Evolutionary conservation across 164 flowering plant genomes (phyloP), one percentile per base, ranked within the genome.

Genomic region (Umbellularia californica): DNA sequence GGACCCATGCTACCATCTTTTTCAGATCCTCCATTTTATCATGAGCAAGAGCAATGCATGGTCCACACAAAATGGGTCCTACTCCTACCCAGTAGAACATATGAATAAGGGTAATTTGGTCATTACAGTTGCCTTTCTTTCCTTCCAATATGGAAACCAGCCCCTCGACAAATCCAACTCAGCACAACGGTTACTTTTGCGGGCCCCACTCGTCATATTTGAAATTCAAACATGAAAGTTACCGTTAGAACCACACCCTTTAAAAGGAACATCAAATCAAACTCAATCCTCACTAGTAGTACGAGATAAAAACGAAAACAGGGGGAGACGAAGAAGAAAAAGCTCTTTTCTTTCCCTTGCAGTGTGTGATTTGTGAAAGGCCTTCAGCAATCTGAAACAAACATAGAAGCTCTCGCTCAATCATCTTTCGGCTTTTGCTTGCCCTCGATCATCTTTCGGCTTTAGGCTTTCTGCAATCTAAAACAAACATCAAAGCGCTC

Each of bases 281-380:
- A 5, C 70, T 30, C 50, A 28, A 35, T 9, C 47, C 10, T 28
- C 70, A 7, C 7, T 14, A 2, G 41, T 41, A 2, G 15, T 30
- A 25, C 72, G 55, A n/a, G 24, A 24, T 24, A 20, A 50, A 55
- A 35, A 71, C 13, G n/a, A 23, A 9, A n/a, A 24, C 28, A 30
- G 47, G 19, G 62, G 27, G 27, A 70, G 65, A 35, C 24, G 64
- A 60, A 41, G 47, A 60, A 70, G 63, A 70, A 25, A 52, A 24
- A 55, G 22, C 73, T 52, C 73, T 15, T 52, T 70, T 70, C 72
- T 70, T 70, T 50, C 72, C 72, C 50, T 50, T 50, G 20, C 14
- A 5, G 24, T 23, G 14, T 20, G 30, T 14, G 15, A 65, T 41
- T 9, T 65, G 28, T 65, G 28, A 65, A 65, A 65, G 64, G 67